Evolutionary conservation across 805 yeast species (phyloP).

Genomic region (Suhomyces sp.): DNA sequence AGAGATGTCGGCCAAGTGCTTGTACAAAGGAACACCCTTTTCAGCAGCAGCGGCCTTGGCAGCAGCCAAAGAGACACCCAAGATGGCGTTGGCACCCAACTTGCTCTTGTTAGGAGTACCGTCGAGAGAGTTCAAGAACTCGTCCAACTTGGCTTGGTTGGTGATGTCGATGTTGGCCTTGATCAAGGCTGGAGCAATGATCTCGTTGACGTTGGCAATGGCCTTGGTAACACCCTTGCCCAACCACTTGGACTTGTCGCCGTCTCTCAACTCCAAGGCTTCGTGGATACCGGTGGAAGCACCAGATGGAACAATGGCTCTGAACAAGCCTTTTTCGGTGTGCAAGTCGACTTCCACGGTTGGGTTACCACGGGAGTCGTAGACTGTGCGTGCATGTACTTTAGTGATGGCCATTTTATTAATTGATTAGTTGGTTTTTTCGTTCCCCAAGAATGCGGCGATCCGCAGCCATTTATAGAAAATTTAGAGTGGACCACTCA

Average conservation of each 20-base stretch:
- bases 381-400: constrained; percentile 92
- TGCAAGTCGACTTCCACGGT: constrained; percentile 96
- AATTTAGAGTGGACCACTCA: constrained; percentile 20
- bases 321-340: constrained; percentile 91
- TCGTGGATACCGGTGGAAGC: constrained; percentile 99
- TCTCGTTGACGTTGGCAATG: constrained; percentile 89
- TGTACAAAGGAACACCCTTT: constrained; percentile 89
- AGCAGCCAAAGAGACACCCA: constrained; percentile 96
- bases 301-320: constrained; percentile 98
- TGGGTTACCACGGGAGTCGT: constrained; percentile 99
- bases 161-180: constrained; percentile 78
- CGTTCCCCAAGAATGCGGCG: background rate
- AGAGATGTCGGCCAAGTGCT: constrained; percentile 81
- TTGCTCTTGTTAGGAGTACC: constrained; percentile 97
- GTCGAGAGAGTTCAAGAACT: constrained; percentile 80
- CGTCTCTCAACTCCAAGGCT: constrained; percentile 98
- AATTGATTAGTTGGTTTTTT: background rate
- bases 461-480: background rate
- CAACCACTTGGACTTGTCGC: constrained; percentile 94
- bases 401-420: constrained; percentile 78
- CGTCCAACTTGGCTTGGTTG: constrained; percentile 84
- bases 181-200: constrained; percentile 91
- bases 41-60: constrained; percentile 99
- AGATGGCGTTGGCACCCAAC: constrained; percentile 97
- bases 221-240: constrained; percentile 99